These are phyloP conservation scores for Fusarium verticillioides DNA, from an alignment of 2,329 filamentous ascomycete species.

Conservation along the genomic window DNA sequence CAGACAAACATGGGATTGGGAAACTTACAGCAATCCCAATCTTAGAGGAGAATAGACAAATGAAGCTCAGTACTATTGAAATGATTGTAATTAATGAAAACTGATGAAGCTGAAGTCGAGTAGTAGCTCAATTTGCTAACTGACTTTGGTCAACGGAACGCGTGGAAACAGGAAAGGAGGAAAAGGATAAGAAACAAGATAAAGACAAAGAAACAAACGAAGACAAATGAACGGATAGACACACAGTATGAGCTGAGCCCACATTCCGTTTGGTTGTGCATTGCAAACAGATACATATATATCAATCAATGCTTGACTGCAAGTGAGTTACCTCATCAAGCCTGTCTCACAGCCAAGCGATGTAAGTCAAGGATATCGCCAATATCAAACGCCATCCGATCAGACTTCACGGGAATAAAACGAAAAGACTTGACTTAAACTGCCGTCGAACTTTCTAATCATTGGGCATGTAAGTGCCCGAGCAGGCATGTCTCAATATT, in stretches of 20 bases:
- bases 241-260: neutral
- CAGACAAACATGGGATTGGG: neutral
- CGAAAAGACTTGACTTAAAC: neutral
- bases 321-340: neutral
- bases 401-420: neutral
- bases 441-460: no score
- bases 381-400: neutral
- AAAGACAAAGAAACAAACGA: neutral
- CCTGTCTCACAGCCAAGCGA: constrained; percentile 7
- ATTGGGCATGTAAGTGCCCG: neutral
- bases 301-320: neutral
- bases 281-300: neutral
- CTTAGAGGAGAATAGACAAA: neutral
- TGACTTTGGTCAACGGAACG: neutral
- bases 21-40: neutral
- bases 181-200: neutral
- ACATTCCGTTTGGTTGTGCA: neutral
- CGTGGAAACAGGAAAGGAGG: neutral
- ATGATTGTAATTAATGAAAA: neutral
- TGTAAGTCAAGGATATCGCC: neutral
- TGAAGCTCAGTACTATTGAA: neutral
- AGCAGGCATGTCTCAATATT: constrained; percentile 11
- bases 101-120: neutral
- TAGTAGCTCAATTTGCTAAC: no score
- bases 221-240: neutral